phyloP scores from a whole-genome alignment of 345 rosid genomes.

The Linum trigynum region DNA sequence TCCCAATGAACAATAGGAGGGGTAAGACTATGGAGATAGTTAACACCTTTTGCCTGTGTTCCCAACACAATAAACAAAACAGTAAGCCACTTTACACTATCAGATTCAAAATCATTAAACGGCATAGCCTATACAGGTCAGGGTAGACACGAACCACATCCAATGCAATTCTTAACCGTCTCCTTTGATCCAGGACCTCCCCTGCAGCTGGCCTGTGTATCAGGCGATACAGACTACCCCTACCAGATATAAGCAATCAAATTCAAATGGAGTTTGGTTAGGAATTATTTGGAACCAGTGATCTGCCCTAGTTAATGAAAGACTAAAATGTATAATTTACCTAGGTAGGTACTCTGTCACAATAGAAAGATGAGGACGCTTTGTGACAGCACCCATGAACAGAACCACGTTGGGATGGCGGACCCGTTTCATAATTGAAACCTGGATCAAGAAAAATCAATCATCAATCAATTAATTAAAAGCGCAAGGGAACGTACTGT shows the following conservation, averaged over 20 bases:
- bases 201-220: constrained; percentile 83
- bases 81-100: background rate
- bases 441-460: constrained; percentile 28
- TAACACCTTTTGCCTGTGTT: constrained; percentile 86
- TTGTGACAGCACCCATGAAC: constrained; percentile 99
- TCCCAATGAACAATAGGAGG: constrained; percentile 99
- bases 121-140: background rate
- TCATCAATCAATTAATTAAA: constrained; percentile 1
- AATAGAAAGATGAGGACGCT: constrained; percentile 74
- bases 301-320: background rate
- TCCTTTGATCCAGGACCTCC: constrained; percentile 77
- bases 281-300: background rate
- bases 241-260: constrained; percentile 19
- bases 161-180: constrained; percentile 81
- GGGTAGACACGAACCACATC: constrained; percentile 59
- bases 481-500: background rate
- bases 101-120: no score
- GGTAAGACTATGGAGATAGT: constrained; percentile 80
- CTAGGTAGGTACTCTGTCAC: constrained; percentile 91
- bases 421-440: constrained; percentile 92
- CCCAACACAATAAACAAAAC: constrained; percentile 8
- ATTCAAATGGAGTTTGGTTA: background rate
- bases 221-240: constrained; percentile 93
- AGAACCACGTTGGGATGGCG: constrained; percentile 98
- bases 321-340: constrained; percentile 24